Evolutionary conservation across 2,329 filamentous ascomycete genomes (phyloP).

Genomic region (Xylariaceae sp.): DNA sequence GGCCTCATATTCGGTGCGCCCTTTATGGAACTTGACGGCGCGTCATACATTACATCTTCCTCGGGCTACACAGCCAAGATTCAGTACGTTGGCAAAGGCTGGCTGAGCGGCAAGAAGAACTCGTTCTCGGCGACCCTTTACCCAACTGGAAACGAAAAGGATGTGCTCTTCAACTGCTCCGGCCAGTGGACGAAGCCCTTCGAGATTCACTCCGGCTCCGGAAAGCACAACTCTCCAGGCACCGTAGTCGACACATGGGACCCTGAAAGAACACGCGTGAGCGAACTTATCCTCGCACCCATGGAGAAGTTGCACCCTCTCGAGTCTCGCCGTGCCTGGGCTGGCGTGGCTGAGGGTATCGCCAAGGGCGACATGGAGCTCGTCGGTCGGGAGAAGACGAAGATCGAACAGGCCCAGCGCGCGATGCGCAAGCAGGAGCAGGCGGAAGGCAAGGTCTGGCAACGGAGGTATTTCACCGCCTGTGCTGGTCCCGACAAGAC

Average conservation of each 20-base stretch:
- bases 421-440: constrained; percentile 55
- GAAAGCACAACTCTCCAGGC: constrained; percentile 30
- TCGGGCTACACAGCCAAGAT: constrained; percentile 44
- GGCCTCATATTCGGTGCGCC: constrained; percentile 44
- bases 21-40: constrained; percentile 45
- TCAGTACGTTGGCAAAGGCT: constrained; percentile 42
- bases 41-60: constrained; percentile 42
- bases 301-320: constrained; percentile 70
- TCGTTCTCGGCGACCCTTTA: constrained; percentile 42
- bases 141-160: constrained; percentile 35
- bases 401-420: constrained; percentile 77
- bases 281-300: constrained; percentile 38
- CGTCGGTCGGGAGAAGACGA: constrained; percentile 65
- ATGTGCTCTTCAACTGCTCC: constrained; percentile 35
- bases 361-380: constrained; percentile 67
- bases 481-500: constrained; percentile 40
- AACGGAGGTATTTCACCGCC: constrained; percentile 72
- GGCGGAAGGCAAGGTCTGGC: constrained; percentile 66
- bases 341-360: constrained; percentile 68
- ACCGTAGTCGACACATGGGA: constrained; percentile 37
- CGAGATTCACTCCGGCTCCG: constrained; percentile 29
- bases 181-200: constrained; percentile 43
- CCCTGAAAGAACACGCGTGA: constrained; percentile 29
- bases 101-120: constrained; percentile 43
- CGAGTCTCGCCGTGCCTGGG: constrained; percentile 77